A percentile compares a stretch with the other conserved stretches of the same genome.
These are phyloP conservation scores for Crithidia acanthocephali DNA, from an alignment of 208 protist species.

Conservation along the genomic window DNA sequence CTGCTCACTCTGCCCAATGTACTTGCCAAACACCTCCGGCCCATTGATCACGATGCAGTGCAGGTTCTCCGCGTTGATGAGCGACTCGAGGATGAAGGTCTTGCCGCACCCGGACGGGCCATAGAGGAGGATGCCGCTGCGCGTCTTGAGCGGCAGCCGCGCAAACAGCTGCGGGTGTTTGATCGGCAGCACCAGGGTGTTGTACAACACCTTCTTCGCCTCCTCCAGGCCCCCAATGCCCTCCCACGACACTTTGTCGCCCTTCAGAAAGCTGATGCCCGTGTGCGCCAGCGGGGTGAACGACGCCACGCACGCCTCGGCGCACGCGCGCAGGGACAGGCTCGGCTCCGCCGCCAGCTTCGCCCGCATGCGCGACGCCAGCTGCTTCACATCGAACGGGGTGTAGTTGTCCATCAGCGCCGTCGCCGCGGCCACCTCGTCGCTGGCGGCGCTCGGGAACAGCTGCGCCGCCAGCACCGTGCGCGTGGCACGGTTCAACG, in stretches of 20 bases:
- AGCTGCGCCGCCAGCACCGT: conserved; percentile 58
- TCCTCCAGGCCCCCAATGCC: conserved; percentile 91
- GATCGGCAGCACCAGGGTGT: conserved; percentile 96
- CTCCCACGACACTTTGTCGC: conserved; percentile 70
- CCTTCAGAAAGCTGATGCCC: conserved; percentile 80
- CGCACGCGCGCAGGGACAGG: conserved; percentile 35
- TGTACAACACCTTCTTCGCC: conserved; percentile 95
- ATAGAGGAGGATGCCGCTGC: conserved; percentile 93
- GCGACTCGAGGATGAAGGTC: conserved; percentile 84
- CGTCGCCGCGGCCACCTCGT: conserved; percentile 43
- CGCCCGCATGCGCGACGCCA: conserved; percentile 54
- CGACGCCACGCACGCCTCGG: conserved; percentile 38
- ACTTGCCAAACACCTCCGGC: conserved; percentile 95
- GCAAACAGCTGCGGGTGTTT: conserved; percentile 93
- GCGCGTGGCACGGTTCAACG: conserved; percentile 59
- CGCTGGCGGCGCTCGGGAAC: conserved; percentile 40
- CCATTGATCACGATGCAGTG: conserved; percentile 95
- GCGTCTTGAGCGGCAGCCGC: conserved; percentile 88
- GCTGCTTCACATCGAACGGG: conserved; percentile 78
- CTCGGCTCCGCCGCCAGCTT: conserved; percentile 30
- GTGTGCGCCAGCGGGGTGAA: conserved; percentile 88
- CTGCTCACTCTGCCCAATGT: conserved; percentile 95
- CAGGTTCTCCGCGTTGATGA: conserved; percentile 79
- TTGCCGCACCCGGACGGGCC: conserved; percentile 94
- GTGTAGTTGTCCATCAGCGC: conserved; percentile 90